These are phyloP conservation scores for Capsicum pubescens DNA, from an alignment of 257 asterid species.

Conservation along the genomic window DNA sequence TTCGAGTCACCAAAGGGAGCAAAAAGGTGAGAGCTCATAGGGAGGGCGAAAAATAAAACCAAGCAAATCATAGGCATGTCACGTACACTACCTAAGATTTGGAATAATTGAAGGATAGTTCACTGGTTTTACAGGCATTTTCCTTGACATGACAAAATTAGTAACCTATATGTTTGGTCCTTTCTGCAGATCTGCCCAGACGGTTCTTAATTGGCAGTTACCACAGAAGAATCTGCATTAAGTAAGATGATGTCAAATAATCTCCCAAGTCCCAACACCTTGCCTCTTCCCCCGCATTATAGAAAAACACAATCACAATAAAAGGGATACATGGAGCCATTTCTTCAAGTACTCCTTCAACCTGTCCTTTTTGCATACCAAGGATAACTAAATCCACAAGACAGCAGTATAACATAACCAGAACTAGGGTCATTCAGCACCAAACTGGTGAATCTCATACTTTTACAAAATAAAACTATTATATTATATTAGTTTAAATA, in stretches of 20 bases:
- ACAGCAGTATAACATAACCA: neutral
- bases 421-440: neutral
- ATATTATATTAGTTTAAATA: too few relatives aligned
- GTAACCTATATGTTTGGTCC: neutral
- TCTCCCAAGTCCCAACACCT: neutral
- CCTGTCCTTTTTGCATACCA: neutral
- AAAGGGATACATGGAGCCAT: neutral
- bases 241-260: neutral
- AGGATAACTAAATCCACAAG: neutral
- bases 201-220: neutral
- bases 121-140: neutral
- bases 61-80: neutral
- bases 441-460: neutral
- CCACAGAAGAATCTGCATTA: neutral
- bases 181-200: neutral
- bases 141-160: neutral
- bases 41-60: too few relatives aligned
- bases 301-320: neutral
- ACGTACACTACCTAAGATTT: neutral
- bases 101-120: neutral
- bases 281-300: neutral
- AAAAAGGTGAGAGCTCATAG: too few relatives aligned
- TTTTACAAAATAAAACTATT: neutral
- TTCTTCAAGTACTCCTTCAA: neutral
- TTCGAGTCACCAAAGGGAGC: too few relatives aligned